Base-by-base conservation (phyloP, 306 rosid species). In the Sechiopsis laciniata region DNA sequence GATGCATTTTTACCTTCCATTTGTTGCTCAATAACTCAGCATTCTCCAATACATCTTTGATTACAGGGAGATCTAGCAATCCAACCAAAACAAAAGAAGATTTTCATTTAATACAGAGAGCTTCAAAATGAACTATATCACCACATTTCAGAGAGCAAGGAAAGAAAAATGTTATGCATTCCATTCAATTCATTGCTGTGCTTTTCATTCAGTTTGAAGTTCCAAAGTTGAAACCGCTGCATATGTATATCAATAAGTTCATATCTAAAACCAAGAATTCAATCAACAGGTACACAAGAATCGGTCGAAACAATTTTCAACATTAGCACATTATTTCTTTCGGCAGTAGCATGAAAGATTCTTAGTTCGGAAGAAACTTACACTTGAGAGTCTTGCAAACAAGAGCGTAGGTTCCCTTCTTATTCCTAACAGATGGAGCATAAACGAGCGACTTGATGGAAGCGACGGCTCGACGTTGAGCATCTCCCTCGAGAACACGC, bases 311-410 rank as follows among this genome's bases (percentile, higher is more conserved):
- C 1, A 16, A 45, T 6, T 42, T 65, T 20, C 72, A 66, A 10
- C 26, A 19, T 11, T 1, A 5, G 5, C 19, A 13, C 48, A 29
- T 62, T 6, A 5, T 42, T 45, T 6, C 60, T 48, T 2, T 55
- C 8, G 1, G 29, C 2, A 1, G 50, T 22, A 3, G 58, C 67
- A 26, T 19, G 37, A 58, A 19, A 1, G 29, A 26, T 26, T 26
- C 20, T 65, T 40, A 15, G 29, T 26, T 61, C 16, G 0, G 51
- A 40, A 77, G 9, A 6, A 5, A 40, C 85, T 82, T 86, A 90
- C 98, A 85, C 66, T 94, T 94, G 16, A 90, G 98, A 16, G 98
- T 90, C 81, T 94, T 84, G 57, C 95, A 90, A 8, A 94, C 80
- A 55, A 94, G 84, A 82, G 97, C 96, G 56, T 86, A 88, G 1